These are phyloP conservation scores for Pisolithus tinctorius DNA, from an alignment of 768 basidiomycete species.

Conservation along the genomic window DNA sequence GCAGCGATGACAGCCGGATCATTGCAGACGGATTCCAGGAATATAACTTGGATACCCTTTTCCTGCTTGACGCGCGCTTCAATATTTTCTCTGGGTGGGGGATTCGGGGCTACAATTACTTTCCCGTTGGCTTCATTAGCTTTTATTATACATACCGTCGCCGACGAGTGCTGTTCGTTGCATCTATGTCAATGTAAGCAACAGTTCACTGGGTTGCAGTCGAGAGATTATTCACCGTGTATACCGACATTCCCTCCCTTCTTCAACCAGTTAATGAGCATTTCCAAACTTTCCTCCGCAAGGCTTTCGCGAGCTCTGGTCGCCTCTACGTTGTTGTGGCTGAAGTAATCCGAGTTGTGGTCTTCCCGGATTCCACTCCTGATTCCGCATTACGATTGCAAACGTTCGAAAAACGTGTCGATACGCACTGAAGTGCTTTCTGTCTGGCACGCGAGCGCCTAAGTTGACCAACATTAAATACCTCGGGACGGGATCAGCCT, in stretches of 20 bases:
- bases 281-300: slow-evolving; percentile 88
- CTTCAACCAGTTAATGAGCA: slow-evolving; percentile 92
- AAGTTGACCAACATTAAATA: slow-evolving; percentile 97
- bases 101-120: not conserved
- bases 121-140: not conserved
- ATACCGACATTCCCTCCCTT: slow-evolving; percentile 96
- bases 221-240: slow-evolving; percentile 55
- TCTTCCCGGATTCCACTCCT: slow-evolving; percentile 85
- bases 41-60: slow-evolving; percentile 82
- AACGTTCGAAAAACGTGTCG: not conserved
- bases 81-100: slow-evolving; percentile 61
- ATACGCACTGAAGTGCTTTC: slow-evolving; percentile 62
- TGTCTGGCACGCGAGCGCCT: slow-evolving; percentile 80
- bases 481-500: slow-evolving; percentile 37
- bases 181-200: slow-evolving; percentile 50
- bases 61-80: slow-evolving; percentile 79
- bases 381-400: slow-evolving; percentile 2
- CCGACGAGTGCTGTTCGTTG: slow-evolving; percentile 83
- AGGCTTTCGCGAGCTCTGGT: slow-evolving; percentile 72
- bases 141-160: slow-evolving; percentile 49
- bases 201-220: not conserved
- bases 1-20: slow-evolving; percentile 92
- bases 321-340: slow-evolving; percentile 75
- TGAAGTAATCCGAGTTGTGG: slow-evolving; percentile 88
- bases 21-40: slow-evolving; percentile 91